Evolutionary conservation across 352 stramenopile species (phyloP).

Genomic region (Globisporangium paroecandrum): DNA sequence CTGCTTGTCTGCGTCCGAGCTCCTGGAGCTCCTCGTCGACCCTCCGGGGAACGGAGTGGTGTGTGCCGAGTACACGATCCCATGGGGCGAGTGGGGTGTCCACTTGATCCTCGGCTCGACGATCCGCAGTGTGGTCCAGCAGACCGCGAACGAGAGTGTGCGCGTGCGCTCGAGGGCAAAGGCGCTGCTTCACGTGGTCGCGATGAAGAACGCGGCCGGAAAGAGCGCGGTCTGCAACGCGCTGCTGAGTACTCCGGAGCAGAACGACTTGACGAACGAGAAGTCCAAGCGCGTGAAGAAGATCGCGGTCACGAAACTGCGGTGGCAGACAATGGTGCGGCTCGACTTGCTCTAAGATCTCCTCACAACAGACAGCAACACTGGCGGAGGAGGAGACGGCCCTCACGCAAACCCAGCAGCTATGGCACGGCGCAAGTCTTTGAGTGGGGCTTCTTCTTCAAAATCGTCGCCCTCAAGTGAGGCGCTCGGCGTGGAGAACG

Average conservation of each 20-base stretch:
- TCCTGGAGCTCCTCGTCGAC: conserved; percentile 56
- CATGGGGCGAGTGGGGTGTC: conserved; percentile 78
- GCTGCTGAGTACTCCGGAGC: conserved; percentile 65
- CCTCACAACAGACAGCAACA: conserved; percentile 18
- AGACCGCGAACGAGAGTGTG: conserved; percentile 60
- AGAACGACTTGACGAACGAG: conserved; percentile 36
- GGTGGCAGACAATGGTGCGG: conserved; percentile 59
- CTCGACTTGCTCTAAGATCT: conserved; percentile 66
- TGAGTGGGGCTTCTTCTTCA: conserved; percentile 15
- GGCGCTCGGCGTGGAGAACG: conserved; percentile 51
- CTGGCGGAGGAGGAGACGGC: neutral
- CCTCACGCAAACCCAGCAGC: neutral
- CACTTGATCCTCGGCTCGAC: conserved; percentile 74
- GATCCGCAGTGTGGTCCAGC: conserved; percentile 69
- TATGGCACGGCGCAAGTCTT: conserved; percentile 29
- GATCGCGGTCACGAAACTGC: conserved; percentile 46
- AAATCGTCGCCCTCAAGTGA: conserved; percentile 30
- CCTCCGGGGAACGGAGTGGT: conserved; percentile 23
- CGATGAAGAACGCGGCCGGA: conserved; percentile 41
- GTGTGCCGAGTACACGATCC: conserved; percentile 44
- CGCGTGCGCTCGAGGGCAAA: conserved; percentile 44
- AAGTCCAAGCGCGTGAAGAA: conserved; percentile 34
- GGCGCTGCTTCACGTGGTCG: conserved; percentile 41
- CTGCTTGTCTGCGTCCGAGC: conserved; percentile 48
- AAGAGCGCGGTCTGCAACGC: conserved; percentile 70